phyloP scores from a whole-genome alignment of 2,329 filamentous ascomycete genomes.

The Didymella arachidicola region DNA sequence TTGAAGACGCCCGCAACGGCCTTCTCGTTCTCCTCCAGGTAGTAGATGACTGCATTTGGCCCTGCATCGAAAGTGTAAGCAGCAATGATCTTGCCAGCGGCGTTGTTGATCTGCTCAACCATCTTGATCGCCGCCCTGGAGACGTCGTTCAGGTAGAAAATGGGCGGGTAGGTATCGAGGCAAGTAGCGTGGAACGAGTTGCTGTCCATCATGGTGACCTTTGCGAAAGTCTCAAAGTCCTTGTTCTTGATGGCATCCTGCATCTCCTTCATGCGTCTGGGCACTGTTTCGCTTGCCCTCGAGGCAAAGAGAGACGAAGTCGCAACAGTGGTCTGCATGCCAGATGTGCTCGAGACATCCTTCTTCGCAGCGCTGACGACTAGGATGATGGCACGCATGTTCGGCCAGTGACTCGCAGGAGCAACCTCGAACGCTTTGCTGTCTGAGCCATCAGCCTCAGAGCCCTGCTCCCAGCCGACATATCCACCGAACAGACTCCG shows the following conservation, averaged over 20 bases:
- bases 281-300: slow-evolving; percentile 78
- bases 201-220: slow-evolving; percentile 94
- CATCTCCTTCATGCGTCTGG: slow-evolving; percentile 83
- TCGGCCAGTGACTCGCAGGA: slow-evolving; percentile 88
- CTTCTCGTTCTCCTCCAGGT: slow-evolving; percentile 78
- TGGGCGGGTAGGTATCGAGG: slow-evolving; percentile 93
- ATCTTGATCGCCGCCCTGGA: slow-evolving; percentile 85
- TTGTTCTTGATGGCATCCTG: slow-evolving; percentile 77
- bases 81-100: slow-evolving; percentile 79
- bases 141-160: slow-evolving; percentile 98
- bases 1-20: slow-evolving; percentile 81
- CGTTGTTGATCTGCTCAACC: slow-evolving; percentile 86
- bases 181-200: slow-evolving; percentile 97
- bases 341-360: slow-evolving; percentile 87
- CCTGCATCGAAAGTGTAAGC: slow-evolving; percentile 98
- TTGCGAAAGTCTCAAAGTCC: slow-evolving; percentile 87
- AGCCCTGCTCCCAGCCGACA: slow-evolving; percentile 90
- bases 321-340: slow-evolving; percentile 96
- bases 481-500: slow-evolving; percentile 93
- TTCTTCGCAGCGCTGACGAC: slow-evolving; percentile 96
- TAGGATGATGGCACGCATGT: slow-evolving; percentile 90
- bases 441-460: slow-evolving; percentile 79
- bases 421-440: slow-evolving; percentile 89
- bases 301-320: slow-evolving; percentile 88
- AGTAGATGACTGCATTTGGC: slow-evolving; percentile 97